Evolutionary conservation across 176 grass and related monocot species (phyloP), one percentile per base, ranked within the genome.

Genomic region (Elymus sibiricus): DNA sequence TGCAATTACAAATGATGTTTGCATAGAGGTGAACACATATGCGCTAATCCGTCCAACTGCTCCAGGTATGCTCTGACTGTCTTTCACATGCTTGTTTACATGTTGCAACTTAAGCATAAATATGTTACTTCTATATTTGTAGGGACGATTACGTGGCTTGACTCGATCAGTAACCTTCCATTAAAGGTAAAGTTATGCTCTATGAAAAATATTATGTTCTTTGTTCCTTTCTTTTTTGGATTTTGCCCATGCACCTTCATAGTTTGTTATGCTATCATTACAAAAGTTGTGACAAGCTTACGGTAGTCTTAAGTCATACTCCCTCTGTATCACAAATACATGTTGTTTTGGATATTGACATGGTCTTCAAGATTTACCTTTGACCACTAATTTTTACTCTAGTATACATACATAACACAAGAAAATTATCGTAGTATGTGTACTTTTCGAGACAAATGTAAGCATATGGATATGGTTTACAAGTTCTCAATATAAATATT

Each of bases 11-110:
- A 92, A 88, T 92, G 90, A 84, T 85, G 74, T 98, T 80, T 95
- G 80, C 71, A 98, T 98, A 72, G 89, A 98, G 88, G 96, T 98
- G 29, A 95, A 98, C 79, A 91, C 96, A 79, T 95, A 92, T 89
- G 93, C 91, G 27, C 75, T 98, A 86, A 86, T 89, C 77, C 91
- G 90, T 74, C 90, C 90, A 86, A 98, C 96, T 71, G 59, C 79
- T 76, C 90, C 96, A 91, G 93, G 96, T 88, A 91, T 86, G 69
- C 44, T 55, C 62, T 67, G 38, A 82, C 76, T 88, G 66, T 72
- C 17, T 90, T 22, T 70, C 80, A 5, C 55, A 75, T 90, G 47
- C 58, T 85, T 49, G 1, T 86, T 73, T 76, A 25, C 53, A 84
- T 79, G 46, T 53, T 86, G 40, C 32, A 29, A 78, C 39, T 56